These are phyloP conservation scores for Talaromyces sp. DNA, from an alignment of 2,329 filamentous ascomycete species.

Conservation along the genomic window DNA sequence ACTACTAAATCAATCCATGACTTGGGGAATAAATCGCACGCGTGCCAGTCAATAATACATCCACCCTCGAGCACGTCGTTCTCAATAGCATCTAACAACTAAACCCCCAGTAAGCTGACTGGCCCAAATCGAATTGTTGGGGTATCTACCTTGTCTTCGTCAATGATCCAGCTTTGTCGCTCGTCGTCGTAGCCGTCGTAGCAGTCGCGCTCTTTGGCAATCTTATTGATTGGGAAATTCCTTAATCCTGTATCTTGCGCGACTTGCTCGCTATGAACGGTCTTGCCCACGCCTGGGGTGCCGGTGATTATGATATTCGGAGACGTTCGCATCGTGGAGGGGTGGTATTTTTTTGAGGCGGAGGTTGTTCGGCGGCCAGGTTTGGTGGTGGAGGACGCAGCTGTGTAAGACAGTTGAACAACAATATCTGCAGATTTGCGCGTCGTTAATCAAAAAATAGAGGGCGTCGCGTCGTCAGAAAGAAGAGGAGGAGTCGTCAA, in stretches of 20 bases:
- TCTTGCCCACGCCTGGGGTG: conserved; percentile 94
- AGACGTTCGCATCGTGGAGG: conserved; percentile 28
- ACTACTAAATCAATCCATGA: conserved; percentile 94
- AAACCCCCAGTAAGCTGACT: neutral
- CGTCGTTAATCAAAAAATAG: neutral
- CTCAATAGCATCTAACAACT: conserved; percentile 83
- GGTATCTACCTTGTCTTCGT: conserved; percentile 78
- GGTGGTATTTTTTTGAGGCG: neutral
- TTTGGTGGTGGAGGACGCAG: neutral
- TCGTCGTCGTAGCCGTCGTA: conserved; percentile 86
- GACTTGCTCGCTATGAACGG: conserved; percentile 79
- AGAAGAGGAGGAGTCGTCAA: neutral
- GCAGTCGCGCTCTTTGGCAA: conserved; percentile 83
- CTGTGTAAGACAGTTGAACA: neutral
- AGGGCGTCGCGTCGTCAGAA: neutral
- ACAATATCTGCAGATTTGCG: neutral
- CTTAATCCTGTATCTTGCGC: conserved; percentile 70
- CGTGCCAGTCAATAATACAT: conserved; percentile 95
- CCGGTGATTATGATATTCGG: conserved; percentile 96
- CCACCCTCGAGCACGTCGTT: conserved; percentile 72
- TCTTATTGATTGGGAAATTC: conserved; percentile 82
- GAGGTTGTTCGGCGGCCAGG: neutral
- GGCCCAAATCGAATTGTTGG: neutral
- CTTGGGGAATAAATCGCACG: conserved; percentile 89
- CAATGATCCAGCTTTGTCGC: conserved; percentile 83